Percentiles rank a stretch among this genome's conserved stretches.
These are phyloP conservation scores for Pseudocercospora pini-densiflorae DNA, from an alignment of 2,329 filamentous ascomycete genomes.

Conservation along the genomic window DNA sequence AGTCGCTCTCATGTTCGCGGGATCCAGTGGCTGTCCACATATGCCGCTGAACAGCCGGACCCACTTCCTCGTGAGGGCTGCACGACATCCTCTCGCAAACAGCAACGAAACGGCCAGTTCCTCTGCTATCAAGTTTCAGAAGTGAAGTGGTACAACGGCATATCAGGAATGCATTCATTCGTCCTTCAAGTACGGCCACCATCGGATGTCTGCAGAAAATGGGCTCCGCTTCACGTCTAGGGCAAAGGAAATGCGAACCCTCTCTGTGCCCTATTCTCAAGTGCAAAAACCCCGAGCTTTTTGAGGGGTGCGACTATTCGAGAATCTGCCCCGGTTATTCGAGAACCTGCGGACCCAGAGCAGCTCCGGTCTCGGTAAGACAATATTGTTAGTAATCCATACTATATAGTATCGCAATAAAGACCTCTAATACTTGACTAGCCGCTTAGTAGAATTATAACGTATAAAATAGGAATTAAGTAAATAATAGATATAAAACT, in stretches of 20 bases:
- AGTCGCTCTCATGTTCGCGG: not conserved
- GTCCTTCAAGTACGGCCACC: not conserved
- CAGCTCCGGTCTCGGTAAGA: too few relatives aligned
- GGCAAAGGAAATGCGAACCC: not conserved
- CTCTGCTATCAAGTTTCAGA: not conserved
- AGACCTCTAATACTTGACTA: too few relatives aligned
- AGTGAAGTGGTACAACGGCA: not conserved
- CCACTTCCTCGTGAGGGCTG: not conserved
- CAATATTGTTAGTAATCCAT: too few relatives aligned
- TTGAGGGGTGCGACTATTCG: too few relatives aligned
- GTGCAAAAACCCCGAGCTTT: too few relatives aligned
- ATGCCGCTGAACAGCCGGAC: slow-evolving; percentile 1
- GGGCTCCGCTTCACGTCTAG: not conserved
- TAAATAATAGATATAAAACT: too few relatives aligned
- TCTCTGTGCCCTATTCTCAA: not conserved
- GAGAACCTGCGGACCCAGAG: too few relatives aligned
- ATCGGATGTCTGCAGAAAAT: not conserved
- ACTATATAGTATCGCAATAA: too few relatives aligned
- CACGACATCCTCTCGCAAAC: not conserved
- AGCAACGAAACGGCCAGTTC: not conserved
- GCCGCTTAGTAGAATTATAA: too few relatives aligned
- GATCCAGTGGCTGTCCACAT: slow-evolving; percentile 5
- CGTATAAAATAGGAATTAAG: too few relatives aligned
- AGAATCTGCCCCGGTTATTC: too few relatives aligned
- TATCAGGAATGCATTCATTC: not conserved